These are phyloP conservation scores for Fusarium torulosum DNA, from an alignment of 2,329 filamentous ascomycete species.

Conservation along the genomic window DNA sequence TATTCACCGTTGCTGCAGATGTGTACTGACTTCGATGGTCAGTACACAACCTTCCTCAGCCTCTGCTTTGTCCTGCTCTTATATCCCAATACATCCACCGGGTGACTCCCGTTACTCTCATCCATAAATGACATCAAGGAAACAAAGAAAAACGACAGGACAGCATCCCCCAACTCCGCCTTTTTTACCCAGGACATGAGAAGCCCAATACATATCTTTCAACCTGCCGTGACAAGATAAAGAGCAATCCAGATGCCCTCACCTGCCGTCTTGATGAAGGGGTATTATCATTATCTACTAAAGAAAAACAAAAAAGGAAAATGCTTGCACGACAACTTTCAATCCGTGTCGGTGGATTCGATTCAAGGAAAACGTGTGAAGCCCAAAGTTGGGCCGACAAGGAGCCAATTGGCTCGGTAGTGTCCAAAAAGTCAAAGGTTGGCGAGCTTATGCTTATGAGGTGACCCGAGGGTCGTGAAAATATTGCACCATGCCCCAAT, in stretches of 20 bases:
- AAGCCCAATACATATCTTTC: slow-evolving; percentile 44
- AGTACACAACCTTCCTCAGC: slow-evolving; percentile 4
- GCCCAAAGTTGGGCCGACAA: slow-evolving; percentile 25
- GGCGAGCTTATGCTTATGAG: slow-evolving; percentile 44
- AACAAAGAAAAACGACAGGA: slow-evolving; percentile 41
- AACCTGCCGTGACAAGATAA: slow-evolving; percentile 42
- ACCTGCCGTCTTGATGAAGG: slow-evolving; percentile 48
- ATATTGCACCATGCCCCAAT: slow-evolving; percentile 55
- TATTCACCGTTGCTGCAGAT: slow-evolving; percentile 31
- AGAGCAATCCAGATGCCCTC: slow-evolving; percentile 46
- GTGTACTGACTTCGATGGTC: slow-evolving; percentile 28
- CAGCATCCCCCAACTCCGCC: slow-evolving; percentile 45
- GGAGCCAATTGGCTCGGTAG: slow-evolving; percentile 35
- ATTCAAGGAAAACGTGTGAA: slow-evolving; percentile 40
- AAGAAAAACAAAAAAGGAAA: slow-evolving; percentile 40
- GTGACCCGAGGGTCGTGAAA: slow-evolving; percentile 52
- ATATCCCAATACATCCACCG: slow-evolving; percentile 17
- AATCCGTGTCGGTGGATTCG: slow-evolving; percentile 25
- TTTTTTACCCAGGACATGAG: slow-evolving; percentile 43
- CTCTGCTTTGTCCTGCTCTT: background rate
- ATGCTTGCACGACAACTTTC: slow-evolving; percentile 38
- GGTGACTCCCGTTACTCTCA: slow-evolving; percentile 25
- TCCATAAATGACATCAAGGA: slow-evolving; percentile 46
- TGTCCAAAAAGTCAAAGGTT: slow-evolving; percentile 40
- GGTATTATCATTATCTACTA: slow-evolving; percentile 54